Evolutionary conservation across 352 stramenopile species (phyloP), one percentile per base, ranked within the genome.

Genomic region (Pythium utonaiense): DNA sequence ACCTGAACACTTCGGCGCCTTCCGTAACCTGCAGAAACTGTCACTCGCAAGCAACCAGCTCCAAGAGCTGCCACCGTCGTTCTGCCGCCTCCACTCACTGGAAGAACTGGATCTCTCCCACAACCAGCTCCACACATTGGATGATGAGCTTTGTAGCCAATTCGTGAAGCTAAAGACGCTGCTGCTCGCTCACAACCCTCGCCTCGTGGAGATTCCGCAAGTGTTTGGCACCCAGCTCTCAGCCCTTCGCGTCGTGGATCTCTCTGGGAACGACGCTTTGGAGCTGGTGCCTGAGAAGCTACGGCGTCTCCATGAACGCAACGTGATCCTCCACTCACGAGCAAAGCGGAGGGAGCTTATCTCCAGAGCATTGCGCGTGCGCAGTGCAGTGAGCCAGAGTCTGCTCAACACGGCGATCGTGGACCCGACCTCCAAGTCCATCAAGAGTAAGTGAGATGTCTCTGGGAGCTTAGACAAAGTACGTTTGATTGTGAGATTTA

Each of bases 311-410:
- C 79, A 89, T 36, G 79, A 86, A 45, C 73, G 75, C 31, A 80
- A 89, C 53, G 22, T 85, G 64, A 73, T 89, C 34, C 54, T 86
- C 12, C 79, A 82, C 48, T 89, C 79, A 10, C 73, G 79, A 17
- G 50, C 73, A 25, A 89, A 86, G 60, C 74, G 79, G 2, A 73
- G 79, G 6, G 79, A 89, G 53, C 75, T 89, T 17, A 86, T 89
- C 56, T 62, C 76, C 16, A 62, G 79, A 44, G 79, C 79, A 1
- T 66, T 89, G 12, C 80, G 73, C 10, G 75, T 89, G 21, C 74
- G 79, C 4, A 67, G 69, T 12, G 71, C 67, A 13, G 76, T 88
- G 5, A 53, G 53, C 13, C 64, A 77, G 36, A 67, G 53, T 1
- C 17, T 67, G 55, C 19, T 53, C 45, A 64, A 64, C 57, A 40